Percentiles rank a stretch among this genome's conserved stretches.
phyloP scores from a whole-genome alignment of 768 basidiomycete genomes.

The Crassisporium funariophilum region DNA sequence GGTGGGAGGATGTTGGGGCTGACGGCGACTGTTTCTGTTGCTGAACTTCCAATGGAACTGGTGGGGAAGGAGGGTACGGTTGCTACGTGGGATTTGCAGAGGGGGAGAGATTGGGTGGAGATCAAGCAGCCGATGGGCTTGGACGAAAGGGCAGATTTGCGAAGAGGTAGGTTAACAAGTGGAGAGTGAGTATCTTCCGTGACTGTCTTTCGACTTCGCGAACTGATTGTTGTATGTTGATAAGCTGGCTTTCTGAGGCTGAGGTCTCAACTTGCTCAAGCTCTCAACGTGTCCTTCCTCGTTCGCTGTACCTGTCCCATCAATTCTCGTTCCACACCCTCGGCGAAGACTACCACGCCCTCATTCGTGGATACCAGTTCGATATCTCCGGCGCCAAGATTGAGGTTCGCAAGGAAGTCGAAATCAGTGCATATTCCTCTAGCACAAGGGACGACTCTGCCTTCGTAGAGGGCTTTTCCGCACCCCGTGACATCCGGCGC shows the following conservation, averaged over 20 bases:
- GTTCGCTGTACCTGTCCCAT: slow-evolving; percentile 80
- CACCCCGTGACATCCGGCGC: slow-evolving; percentile 43
- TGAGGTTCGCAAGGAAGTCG: slow-evolving; percentile 72
- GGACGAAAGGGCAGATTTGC: slow-evolving; percentile 1
- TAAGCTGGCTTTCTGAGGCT: slow-evolving; percentile 73
- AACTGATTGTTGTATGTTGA: slow-evolving; percentile 8
- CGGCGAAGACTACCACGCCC: slow-evolving; percentile 77
- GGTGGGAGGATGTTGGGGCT: slow-evolving; percentile 2
- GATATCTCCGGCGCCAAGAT: slow-evolving; percentile 60
- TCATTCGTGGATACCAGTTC: slow-evolving; percentile 65
- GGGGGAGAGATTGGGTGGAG: slow-evolving; percentile 54
- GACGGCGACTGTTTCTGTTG: neutral
- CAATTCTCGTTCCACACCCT: slow-evolving; percentile 83
- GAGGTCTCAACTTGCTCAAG: slow-evolving; percentile 78
- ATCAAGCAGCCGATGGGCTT: slow-evolving; percentile 39
- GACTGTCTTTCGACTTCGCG: slow-evolving; percentile 6
- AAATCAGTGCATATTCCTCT: slow-evolving; percentile 55
- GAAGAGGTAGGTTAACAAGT: neutral
- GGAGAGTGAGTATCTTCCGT: slow-evolving; percentile 22
- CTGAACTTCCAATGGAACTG: slow-evolving; percentile 32
- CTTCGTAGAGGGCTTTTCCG: slow-evolving; percentile 53
- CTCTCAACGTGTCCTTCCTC: slow-evolving; percentile 62
- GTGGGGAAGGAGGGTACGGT: slow-evolving; percentile 41
- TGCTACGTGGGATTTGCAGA: slow-evolving; percentile 67
- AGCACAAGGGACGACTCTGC: slow-evolving; percentile 27